Evolutionary conservation across 768 basidiomycete species (phyloP).

Genomic region (Mycena galopus): DNA sequence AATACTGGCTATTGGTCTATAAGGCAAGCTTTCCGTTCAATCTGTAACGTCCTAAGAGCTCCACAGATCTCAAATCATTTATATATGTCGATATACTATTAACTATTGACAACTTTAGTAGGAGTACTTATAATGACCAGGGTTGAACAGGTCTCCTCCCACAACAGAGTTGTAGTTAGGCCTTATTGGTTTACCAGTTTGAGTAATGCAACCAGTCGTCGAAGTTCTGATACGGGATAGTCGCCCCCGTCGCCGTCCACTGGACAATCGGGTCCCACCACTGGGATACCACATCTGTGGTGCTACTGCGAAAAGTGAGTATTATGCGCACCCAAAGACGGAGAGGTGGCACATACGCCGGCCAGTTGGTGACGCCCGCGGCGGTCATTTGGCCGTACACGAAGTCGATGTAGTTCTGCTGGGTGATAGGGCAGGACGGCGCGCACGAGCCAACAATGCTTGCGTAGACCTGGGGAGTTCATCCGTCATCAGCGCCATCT

Average conservation of each 20-base stretch:
- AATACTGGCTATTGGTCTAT: not conserved
- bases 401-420: constrained; percentile 41
- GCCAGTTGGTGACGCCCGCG: constrained; percentile 23
- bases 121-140: too few relatives aligned
- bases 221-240: constrained; percentile 36
- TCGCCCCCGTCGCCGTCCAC: constrained; percentile 33
- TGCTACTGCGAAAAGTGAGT: not conserved
- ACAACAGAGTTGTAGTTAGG: too few relatives aligned
- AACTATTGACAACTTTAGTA: too few relatives aligned
- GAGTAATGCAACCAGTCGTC: constrained; percentile 33
- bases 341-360: constrained; percentile 1
- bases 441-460: constrained; percentile 36
- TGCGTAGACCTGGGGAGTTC: constrained; percentile 34
- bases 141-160: too few relatives aligned
- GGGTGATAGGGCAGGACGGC: constrained; percentile 34
- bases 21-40: too few relatives aligned
- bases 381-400: constrained; percentile 34
- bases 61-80: too few relatives aligned
- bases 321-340: not conserved
- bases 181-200: constrained; percentile 13
- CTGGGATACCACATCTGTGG: constrained; percentile 7
- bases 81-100: too few relatives aligned
- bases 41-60: too few relatives aligned
- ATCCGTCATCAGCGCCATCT: too few relatives aligned
- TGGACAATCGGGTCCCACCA: constrained; percentile 22